Conservation (phyloP, 768 basidiomycete genomes). For the Rhizopogon roseolus region DNA sequence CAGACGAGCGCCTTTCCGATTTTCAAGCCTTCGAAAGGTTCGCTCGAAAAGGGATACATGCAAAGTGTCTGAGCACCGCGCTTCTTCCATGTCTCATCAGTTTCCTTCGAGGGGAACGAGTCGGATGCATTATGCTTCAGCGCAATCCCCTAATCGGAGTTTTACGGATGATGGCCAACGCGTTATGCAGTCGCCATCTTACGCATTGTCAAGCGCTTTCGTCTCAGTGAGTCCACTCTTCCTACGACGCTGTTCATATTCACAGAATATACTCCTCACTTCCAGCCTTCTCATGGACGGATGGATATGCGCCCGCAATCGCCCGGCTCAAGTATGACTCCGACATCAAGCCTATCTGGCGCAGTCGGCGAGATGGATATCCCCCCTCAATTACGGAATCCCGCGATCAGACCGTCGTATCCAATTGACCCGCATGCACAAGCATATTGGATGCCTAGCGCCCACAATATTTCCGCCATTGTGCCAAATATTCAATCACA, state of each 20-base stretch:
- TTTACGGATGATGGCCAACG: constrained; percentile 35
- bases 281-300: constrained; percentile 17
- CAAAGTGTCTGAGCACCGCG: constrained; percentile 25
- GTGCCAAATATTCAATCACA: constrained; percentile 19
- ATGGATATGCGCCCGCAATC: constrained; percentile 24
- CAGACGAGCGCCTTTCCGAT: constrained; percentile 35
- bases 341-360: constrained; percentile 48
- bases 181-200: constrained; percentile 22
- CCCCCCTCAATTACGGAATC: constrained; percentile 28
- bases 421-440: neutral
- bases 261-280: constrained; percentile 15
- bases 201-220: constrained; percentile 28
- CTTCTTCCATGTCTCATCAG: constrained; percentile 9
- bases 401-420: constrained; percentile 16
- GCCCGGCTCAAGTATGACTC: constrained; percentile 39
- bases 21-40: constrained; percentile 12
- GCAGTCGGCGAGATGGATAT: constrained; percentile 56
- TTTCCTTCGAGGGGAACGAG: constrained; percentile 20
- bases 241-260: neutral
- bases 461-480: neutral
- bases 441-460: constrained; percentile 4
- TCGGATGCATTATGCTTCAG: constrained; percentile 24
- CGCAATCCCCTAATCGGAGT: constrained; percentile 31
- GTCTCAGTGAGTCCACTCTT: constrained; percentile 29
- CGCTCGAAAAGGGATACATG: constrained; percentile 21